Percentiles rank a stretch among this genome's conserved stretches.
phyloP scores from a whole-genome alignment of 2,329 filamentous ascomycete genomes.

The Chaetomiaceae sp. region DNA sequence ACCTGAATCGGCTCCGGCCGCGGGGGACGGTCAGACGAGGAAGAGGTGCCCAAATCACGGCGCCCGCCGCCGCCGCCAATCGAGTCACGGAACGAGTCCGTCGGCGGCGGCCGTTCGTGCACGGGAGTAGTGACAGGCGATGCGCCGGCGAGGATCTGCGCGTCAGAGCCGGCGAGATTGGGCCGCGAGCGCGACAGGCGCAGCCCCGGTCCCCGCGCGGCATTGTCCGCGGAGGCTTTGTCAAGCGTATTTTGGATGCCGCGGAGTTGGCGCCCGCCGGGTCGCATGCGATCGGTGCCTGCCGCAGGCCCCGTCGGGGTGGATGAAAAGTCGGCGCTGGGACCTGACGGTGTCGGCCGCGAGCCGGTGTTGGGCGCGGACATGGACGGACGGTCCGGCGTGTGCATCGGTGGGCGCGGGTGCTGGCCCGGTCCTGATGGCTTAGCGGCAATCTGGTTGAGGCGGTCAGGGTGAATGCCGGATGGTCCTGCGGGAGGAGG shows the following conservation, averaged over 20 bases:
- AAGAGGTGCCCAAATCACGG: conserved; percentile 29
- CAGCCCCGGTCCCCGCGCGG: conserved; percentile 17
- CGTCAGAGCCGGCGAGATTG: conserved; percentile 47
- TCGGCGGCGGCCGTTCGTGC: conserved; percentile 38
- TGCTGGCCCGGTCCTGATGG: conserved; percentile 20
- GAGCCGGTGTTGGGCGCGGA: conserved; percentile 18
- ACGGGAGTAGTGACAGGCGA: conserved; percentile 44
- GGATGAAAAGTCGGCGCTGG: conserved; percentile 24
- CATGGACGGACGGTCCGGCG: conserved; percentile 23
- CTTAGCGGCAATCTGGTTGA: conserved; percentile 39
- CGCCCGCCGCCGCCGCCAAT: no score
- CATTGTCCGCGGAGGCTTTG: conserved; percentile 36
- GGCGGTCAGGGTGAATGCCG: conserved; percentile 46
- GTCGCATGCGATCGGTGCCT: conserved; percentile 31
- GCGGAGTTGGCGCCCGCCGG: conserved; percentile 46
- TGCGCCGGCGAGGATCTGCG: conserved; percentile 50
- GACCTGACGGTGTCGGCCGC: conserved; percentile 27
- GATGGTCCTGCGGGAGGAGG: conserved; percentile 21
- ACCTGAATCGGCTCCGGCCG: conserved; percentile 28
- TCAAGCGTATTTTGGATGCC: conserved; percentile 55
- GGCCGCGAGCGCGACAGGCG: conserved; percentile 17
- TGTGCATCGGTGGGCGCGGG: conserved; percentile 24
- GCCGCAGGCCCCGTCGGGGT: conserved; percentile 31
- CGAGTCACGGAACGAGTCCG: conserved; percentile 32
- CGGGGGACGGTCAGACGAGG: conserved; percentile 23